Evolutionary conservation across 129 eudicot species (phyloP).

Genomic region (Kitagawia praeruptora): DNA sequence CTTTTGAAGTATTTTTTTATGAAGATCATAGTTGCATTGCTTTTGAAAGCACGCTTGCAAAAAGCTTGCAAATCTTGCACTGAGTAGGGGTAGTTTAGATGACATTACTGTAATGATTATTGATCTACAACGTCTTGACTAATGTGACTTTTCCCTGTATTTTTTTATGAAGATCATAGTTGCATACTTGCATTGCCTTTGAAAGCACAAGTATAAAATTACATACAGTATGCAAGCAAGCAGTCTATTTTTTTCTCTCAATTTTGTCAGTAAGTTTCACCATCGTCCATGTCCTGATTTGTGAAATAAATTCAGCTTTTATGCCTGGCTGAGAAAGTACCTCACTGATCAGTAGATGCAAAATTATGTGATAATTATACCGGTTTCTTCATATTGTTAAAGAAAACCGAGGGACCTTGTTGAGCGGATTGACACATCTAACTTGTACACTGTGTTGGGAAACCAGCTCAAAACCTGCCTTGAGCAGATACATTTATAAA

Average conservation of each 20-base stretch:
- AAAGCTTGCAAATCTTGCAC: conserved; percentile 80
- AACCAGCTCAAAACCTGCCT: conserved; percentile 60
- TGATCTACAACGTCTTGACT: conserved; percentile 55
- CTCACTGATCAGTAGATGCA: too few species aligned
- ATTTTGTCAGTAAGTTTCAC: not conserved
- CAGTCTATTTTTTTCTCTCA: not conserved
- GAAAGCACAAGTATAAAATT: not conserved
- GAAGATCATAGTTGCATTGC: not conserved
- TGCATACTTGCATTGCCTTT: not conserved
- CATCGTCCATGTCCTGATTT: not conserved
- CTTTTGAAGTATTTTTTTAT: too few species aligned
- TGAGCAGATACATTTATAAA: conserved; percentile 11
- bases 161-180: too few species aligned
- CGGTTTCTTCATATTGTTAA: too few species aligned
- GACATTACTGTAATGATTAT: conserved; percentile 85
- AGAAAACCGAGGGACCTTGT: too few species aligned
- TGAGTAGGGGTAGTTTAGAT: conserved; percentile 86
- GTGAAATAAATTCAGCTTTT: conserved; percentile 30
- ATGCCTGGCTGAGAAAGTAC: conserved; percentile 24
- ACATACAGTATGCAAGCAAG: not conserved
- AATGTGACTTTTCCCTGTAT: not conserved
- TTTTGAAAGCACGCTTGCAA: conserved; percentile 71
- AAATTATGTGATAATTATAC: too few species aligned
- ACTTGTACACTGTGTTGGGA: too few species aligned
- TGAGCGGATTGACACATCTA: too few species aligned